These are phyloP conservation scores for Silene conica DNA, from an alignment of 148 eudicot genomes.

Conservation along the genomic window DNA sequence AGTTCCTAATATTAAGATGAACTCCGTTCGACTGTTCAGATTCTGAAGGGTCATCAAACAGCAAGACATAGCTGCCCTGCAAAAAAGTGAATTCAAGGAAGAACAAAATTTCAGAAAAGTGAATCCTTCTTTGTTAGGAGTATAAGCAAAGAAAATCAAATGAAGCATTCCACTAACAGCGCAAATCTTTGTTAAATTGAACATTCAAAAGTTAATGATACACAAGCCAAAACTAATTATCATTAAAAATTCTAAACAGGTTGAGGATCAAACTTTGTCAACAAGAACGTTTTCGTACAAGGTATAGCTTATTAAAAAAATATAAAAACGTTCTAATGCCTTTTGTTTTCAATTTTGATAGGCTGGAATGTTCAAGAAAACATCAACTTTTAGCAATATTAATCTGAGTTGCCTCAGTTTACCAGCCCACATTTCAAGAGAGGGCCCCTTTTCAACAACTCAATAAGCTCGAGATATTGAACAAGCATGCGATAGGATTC, in stretches of 20 bases:
- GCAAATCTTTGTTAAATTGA: constrained; percentile 4
- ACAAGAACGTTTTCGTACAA: not conserved
- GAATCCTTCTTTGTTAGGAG: constrained; percentile 21
- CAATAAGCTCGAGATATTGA: not conserved
- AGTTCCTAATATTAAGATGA: constrained; percentile 13
- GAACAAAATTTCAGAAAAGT: constrained; percentile 16
- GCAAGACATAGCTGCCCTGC: not conserved
- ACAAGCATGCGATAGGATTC: not conserved
- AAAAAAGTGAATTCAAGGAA: not conserved
- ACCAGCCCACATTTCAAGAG: constrained; percentile 17
- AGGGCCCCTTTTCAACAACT: not conserved
- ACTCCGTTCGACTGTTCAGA: constrained; percentile 27
- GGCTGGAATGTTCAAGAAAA: constrained; percentile 3
- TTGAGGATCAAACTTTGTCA: constrained; percentile 4
- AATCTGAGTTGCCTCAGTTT: not conserved
- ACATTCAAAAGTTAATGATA: constrained; percentile 5
- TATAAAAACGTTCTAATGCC: not conserved
- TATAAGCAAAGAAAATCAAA: constrained; percentile 20
- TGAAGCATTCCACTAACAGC: constrained; percentile 12
- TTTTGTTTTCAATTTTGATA: not conserved
- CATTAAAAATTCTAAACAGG: constrained; percentile 2
- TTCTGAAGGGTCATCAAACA: constrained; percentile 25
- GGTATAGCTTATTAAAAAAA: not conserved
- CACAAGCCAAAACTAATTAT: not conserved
- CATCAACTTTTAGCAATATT: not conserved